Evolutionary conservation across 1,139 yeast species (phyloP), one percentile per base, ranked within the genome.

Genomic region (Debaryomycetaceae sp.): DNA sequence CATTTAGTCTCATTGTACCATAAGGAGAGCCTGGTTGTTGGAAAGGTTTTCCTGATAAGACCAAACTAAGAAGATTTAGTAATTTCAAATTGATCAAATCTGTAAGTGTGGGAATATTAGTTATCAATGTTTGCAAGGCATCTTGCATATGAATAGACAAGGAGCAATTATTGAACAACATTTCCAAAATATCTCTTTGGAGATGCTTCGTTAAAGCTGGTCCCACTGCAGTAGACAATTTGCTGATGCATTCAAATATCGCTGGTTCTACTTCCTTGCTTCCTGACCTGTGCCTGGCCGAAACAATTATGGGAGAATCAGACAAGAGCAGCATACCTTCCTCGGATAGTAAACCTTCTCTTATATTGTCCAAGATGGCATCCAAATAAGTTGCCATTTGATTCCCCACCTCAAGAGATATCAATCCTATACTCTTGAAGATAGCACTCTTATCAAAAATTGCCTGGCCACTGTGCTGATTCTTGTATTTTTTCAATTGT

Each of bases 191-290:
- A 56, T 89, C 96, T 50, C 85, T 76, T 52, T 90, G 93, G 49
- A 93, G 70, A 59, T 89, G 93, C 59, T 91, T 91, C 0, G 97
- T 87, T 44, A 93, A 72, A 1, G 97, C 96, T n/a, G 97, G 96
- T 0, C 97, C 98, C 9, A 91, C 90, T 0, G 98, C 95, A 23
- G 79, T 77, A 0, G 97, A 91, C 41, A 93, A 69, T 66, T 88
- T 87, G 0, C 95, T 89, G 42, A 93, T 78, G 60, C 98, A 93
- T 54, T 87, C 90, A 56, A 91, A 93, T 22, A 93, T 82, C 0
- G 97, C 91, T 0, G 90, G 86, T 53, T 89, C 96, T 38, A 87
- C 84, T 42, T 86, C 93, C 56, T 81, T 84, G 51, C 86, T 75
- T 34, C 73, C 70, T 42, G 82, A 82, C 38, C 73, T 57, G 43